Conservation (phyloP, 805 yeast genomes). For the Pichia deserticola region DNA sequence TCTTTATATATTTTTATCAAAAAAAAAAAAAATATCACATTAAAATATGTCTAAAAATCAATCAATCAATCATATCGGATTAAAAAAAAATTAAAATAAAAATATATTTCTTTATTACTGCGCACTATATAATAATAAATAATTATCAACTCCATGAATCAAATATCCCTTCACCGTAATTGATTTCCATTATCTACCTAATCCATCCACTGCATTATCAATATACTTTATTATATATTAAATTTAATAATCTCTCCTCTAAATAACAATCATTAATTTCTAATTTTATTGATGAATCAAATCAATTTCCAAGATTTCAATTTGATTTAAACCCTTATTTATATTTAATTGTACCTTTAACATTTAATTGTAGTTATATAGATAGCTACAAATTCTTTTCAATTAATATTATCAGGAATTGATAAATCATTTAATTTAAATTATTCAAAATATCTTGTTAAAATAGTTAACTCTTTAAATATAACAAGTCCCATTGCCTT, state of each 20-base stretch:
- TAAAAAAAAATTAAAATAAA: no score
- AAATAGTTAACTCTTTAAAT: slow-evolving; percentile 18
- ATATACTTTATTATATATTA: background rate
- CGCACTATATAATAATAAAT: no score
- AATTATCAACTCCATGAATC: background rate
- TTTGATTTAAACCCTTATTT: slow-evolving; percentile 29
- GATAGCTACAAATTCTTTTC: slow-evolving; percentile 33
- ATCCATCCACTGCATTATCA: background rate
- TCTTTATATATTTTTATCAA: no score
- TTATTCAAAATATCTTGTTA: slow-evolving; percentile 31
- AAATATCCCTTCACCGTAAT: background rate
- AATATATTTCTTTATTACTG: no score
- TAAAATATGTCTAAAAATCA: no score
- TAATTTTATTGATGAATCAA: slow-evolving; percentile 20
- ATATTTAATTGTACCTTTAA: slow-evolving; percentile 32
- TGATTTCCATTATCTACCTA: background rate
- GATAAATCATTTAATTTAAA: slow-evolving; percentile 25
- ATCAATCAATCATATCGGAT: no score
- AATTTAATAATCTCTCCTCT: background rate
- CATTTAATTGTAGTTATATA: no score
- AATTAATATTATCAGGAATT: slow-evolving; percentile 25
- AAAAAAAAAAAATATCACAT: no score
- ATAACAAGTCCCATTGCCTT: slow-evolving; percentile 25
- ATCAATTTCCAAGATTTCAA: slow-evolving; percentile 18
- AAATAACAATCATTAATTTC: slow-evolving; percentile 21